Percentiles rank a stretch among this genome's conserved stretches.
Evolutionary conservation across 306 rosid genomes (phyloP).

Genomic region (Clitoria ternatea): DNA sequence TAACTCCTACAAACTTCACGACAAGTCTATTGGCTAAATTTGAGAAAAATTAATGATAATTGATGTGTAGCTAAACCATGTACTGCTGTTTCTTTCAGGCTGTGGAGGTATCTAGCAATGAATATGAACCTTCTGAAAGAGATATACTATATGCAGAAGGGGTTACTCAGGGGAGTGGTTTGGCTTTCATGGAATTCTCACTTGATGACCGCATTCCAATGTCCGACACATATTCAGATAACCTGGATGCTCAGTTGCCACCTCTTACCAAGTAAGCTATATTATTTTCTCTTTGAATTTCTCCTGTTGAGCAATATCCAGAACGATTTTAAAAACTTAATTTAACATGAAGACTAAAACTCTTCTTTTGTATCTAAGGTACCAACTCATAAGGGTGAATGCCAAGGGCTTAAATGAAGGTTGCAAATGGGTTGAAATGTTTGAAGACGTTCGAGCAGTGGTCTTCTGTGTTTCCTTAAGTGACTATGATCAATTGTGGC

Average conservation of each 20-base stretch:
- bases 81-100: conserved; percentile 53
- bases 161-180: conserved; percentile 93
- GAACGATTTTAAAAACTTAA: background rate
- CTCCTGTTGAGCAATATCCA: background rate
- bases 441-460: conserved; percentile 88
- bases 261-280: conserved; percentile 71
- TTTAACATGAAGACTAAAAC: conserved; percentile 14
- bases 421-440: conserved; percentile 99
- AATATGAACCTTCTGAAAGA: conserved; percentile 91
- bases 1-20: too few species aligned
- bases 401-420: conserved; percentile 94
- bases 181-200: conserved; percentile 93
- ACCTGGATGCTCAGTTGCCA: conserved; percentile 69
- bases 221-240: conserved; percentile 74
- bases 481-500: conserved; percentile 72
- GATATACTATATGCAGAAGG: conserved; percentile 98
- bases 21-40: too few species aligned
- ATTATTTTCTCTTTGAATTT: background rate
- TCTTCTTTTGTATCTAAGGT: conserved; percentile 48
- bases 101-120: conserved; percentile 94
- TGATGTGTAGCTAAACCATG: background rate
- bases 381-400: conserved; percentile 93
- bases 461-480: conserved; percentile 79
- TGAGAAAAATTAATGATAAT: background rate
- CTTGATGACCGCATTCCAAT: conserved; percentile 87